These are phyloP conservation scores for Pestalotiopsis sp. DNA, from an alignment of 2,329 filamentous ascomycete species.

Conservation along the genomic window DNA sequence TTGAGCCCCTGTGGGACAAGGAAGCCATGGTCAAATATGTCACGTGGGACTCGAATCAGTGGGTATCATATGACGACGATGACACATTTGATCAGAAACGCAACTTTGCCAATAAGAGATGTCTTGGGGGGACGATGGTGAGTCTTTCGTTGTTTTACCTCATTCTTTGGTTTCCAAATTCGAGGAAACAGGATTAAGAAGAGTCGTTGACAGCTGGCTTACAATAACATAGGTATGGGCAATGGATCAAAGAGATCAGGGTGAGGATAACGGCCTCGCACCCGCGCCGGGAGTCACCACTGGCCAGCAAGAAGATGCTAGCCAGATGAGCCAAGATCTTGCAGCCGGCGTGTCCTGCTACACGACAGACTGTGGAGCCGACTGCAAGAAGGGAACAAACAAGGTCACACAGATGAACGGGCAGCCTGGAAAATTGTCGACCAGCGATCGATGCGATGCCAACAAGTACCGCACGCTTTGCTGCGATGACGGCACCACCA, in stretches of 20 bases:
- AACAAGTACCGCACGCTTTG: slow-evolving; percentile 27
- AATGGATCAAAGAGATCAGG: slow-evolving; percentile 20
- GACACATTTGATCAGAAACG: slow-evolving; percentile 42
- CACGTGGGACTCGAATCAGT: slow-evolving; percentile 29
- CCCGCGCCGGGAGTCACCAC: not conserved
- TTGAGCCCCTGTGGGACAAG: slow-evolving; percentile 16
- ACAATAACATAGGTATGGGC: slow-evolving; percentile 2
- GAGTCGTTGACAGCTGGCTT: too few relatives aligned
- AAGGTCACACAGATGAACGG: slow-evolving; percentile 30
- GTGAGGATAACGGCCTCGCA: slow-evolving; percentile 10
- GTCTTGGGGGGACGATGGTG: too few relatives aligned
- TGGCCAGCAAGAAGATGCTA: slow-evolving; percentile 4
- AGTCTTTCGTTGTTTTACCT: too few relatives aligned
- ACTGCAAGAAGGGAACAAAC: slow-evolving; percentile 27
- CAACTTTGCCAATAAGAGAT: slow-evolving; percentile 27
- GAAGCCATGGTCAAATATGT: slow-evolving; percentile 28
- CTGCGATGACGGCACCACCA: slow-evolving; percentile 22
- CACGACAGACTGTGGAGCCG: slow-evolving; percentile 24
- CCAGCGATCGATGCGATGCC: slow-evolving; percentile 24
- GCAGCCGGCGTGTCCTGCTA: slow-evolving; percentile 22
- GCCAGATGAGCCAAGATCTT: slow-evolving; percentile 13
- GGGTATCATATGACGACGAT: slow-evolving; percentile 26
- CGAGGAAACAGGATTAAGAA: too few relatives aligned
- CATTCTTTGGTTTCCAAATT: too few relatives aligned
- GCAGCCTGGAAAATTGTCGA: slow-evolving; percentile 26